Evolutionary conservation across 192 early-diverging fungal genomes (phyloP).

Genomic region (Coemansia sp.): DNA sequence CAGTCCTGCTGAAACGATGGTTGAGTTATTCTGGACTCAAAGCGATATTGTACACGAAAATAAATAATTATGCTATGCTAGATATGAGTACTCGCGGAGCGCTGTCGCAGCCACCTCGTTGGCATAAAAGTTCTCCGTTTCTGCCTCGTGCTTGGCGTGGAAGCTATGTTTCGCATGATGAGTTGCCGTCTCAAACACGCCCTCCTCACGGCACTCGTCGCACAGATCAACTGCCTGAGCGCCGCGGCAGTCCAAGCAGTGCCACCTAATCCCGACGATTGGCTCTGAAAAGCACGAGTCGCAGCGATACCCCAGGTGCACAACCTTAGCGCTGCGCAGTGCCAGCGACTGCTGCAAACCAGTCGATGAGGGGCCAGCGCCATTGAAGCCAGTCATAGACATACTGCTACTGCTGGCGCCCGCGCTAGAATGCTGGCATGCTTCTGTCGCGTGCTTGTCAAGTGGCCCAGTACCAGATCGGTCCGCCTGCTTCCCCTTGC

Average conservation of each 20-base stretch:
- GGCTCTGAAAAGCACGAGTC: slow-evolving; percentile 70
- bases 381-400: neutral
- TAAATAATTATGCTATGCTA: slow-evolving; percentile 19
- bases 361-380: slow-evolving; percentile 2
- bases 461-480: slow-evolving; percentile 5
- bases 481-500: slow-evolving; percentile 48
- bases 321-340: slow-evolving; percentile 32
- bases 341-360: slow-evolving; percentile 10
- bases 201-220: slow-evolving; percentile 61
- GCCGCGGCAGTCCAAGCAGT: slow-evolving; percentile 63
- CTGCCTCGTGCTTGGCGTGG: slow-evolving; percentile 31
- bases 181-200: slow-evolving; percentile 47
- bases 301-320: slow-evolving; percentile 55
- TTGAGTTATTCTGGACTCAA: too few relatives aligned
- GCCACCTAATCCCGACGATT: slow-evolving; percentile 67
- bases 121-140: slow-evolving; percentile 52
- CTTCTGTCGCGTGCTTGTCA: neutral
- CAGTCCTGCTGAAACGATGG: too few relatives aligned
- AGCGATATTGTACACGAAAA: neutral
- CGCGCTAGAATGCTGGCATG: neutral
- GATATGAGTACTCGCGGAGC: slow-evolving; percentile 47
- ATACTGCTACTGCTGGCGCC: neutral
- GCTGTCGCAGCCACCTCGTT: slow-evolving; percentile 43
- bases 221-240: slow-evolving; percentile 67
- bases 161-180: slow-evolving; percentile 33